A percentile compares a stretch with the other conserved stretches of the same genome.
phyloP scores from a whole-genome alignment of 2,329 filamentous ascomycete genomes.

The Colletotrichum tamarilloi region DNA sequence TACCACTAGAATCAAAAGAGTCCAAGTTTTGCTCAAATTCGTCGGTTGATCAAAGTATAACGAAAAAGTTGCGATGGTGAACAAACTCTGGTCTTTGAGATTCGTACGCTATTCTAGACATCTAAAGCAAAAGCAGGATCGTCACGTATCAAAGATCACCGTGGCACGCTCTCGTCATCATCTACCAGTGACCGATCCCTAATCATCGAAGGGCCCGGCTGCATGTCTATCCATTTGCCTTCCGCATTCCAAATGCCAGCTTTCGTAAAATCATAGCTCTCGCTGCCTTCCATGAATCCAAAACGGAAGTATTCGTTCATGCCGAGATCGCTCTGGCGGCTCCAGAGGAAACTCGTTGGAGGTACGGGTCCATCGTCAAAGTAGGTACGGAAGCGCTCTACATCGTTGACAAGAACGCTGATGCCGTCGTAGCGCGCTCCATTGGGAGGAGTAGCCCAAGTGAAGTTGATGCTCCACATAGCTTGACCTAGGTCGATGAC shows the following conservation, averaged over 20 bases:
- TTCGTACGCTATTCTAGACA: neutral
- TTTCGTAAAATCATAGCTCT: slow-evolving; percentile 77
- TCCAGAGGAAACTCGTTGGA: slow-evolving; percentile 67
- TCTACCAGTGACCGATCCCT: slow-evolving; percentile 39
- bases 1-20: neutral
- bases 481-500: slow-evolving; percentile 56
- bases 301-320: slow-evolving; percentile 82
- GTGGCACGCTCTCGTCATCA: slow-evolving; percentile 38
- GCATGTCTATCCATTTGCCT: slow-evolving; percentile 75
- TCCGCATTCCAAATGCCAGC: slow-evolving; percentile 76
- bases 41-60: neutral
- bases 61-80: neutral
- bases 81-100: neutral
- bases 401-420: slow-evolving; percentile 85
- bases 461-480: slow-evolving; percentile 74
- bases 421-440: slow-evolving; percentile 75
- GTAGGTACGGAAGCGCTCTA: slow-evolving; percentile 82
- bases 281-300: slow-evolving; percentile 75
- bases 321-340: slow-evolving; percentile 55
- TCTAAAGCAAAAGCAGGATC: slow-evolving; percentile 10
- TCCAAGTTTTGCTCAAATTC: neutral
- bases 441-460: slow-evolving; percentile 58
- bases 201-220: slow-evolving; percentile 66
- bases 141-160: slow-evolving; percentile 27
- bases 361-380: slow-evolving; percentile 65